Conservation (phyloP, 2,329 filamentous ascomycete species). For the Colletotrichum magnum region DNA sequence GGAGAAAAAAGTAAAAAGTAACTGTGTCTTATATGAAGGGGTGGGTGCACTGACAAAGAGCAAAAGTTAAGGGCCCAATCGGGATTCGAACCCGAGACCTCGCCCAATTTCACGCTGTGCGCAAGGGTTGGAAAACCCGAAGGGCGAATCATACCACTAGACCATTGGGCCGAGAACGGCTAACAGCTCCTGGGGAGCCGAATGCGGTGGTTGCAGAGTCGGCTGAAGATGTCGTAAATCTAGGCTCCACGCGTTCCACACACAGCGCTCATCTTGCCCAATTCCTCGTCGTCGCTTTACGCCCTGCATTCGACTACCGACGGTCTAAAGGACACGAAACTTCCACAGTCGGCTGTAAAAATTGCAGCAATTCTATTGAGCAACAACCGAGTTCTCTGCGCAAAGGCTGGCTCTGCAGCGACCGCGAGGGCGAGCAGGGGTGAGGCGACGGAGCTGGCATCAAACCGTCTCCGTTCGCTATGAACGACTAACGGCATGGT, state of each 20-base stretch:
- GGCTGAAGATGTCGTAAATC: background rate
- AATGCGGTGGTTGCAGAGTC: background rate
- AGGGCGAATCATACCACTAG: constrained; percentile 42
- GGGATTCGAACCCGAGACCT: constrained; percentile 39
- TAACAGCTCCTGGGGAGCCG: background rate
- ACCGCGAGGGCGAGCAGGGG: too few species aligned
- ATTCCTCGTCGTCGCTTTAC: too few species aligned
- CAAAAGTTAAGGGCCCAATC: constrained; percentile 28
- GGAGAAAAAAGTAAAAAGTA: background rate
- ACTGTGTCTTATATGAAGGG: too few species aligned
- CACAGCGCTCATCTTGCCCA: background rate
- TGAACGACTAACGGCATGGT: too few species aligned
- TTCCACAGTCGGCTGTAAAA: background rate
- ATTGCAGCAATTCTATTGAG: too few species aligned
- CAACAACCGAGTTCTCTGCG: too few species aligned
- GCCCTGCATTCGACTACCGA: too few species aligned
- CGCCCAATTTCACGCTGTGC: constrained; percentile 27
- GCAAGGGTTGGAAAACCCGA: constrained; percentile 28
- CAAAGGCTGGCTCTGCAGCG: too few species aligned
- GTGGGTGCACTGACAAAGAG: too few species aligned
- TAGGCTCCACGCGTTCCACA: accelerated
- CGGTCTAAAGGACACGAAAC: background rate
- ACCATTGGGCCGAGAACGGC: constrained; percentile 28
- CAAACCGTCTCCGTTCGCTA: too few species aligned
- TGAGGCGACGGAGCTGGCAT: too few species aligned